Base-by-base conservation (phyloP, 805 yeast genomes). In the Metschnikowia shivogae region DNA sequence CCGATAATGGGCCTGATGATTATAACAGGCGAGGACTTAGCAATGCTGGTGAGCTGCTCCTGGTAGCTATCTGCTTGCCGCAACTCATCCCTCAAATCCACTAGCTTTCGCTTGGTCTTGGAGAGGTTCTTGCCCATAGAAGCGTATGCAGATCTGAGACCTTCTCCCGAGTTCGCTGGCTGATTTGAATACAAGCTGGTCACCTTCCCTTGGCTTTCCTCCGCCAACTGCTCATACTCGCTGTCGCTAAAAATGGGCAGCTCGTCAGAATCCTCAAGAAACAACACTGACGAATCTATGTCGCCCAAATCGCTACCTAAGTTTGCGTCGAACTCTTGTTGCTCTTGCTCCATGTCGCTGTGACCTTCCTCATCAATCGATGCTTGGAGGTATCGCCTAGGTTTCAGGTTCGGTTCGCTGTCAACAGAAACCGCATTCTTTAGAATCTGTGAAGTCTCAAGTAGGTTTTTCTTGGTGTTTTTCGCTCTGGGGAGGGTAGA, bases 1-100 rank as follows among this genome's bases (percentile, higher is more conserved):
- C 97, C 98, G 55, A 90, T 89, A 49, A 89, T 75, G 2, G 97
- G 97, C 35, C 97, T 64, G 2, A 90, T 73, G 12, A 90, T 63
- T 14, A 88, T 82, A 12, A 88, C 79, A 0, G 97, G 97, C 1
- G 95, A 80, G 0, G 85, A 88, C 51, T 77, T 78, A 11, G 86
- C 82, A 11, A 89, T 71, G 1, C 88, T 82, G 14, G 72, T 64
- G 0, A 87, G 77, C 0, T 90, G 87, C 4, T 75, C 83, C 54
- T 78, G 83, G 0, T 88, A 80, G 48, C 75, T 79, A 0, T 80
- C 83, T 26, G 84, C 73, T n/a, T 77, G 83, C 24, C 80, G 72
- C 7, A 88, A 77, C 34, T 81, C 84, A 4, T 74, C 68, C 13
- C 82, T 77, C 5, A 92, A 80, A 8, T 74, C 74, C 36, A 72